Percentiles rank a stretch among this genome's conserved stretches.
Conservation (phyloP, 306 rosid species). For the Quercus glauca region DNA sequence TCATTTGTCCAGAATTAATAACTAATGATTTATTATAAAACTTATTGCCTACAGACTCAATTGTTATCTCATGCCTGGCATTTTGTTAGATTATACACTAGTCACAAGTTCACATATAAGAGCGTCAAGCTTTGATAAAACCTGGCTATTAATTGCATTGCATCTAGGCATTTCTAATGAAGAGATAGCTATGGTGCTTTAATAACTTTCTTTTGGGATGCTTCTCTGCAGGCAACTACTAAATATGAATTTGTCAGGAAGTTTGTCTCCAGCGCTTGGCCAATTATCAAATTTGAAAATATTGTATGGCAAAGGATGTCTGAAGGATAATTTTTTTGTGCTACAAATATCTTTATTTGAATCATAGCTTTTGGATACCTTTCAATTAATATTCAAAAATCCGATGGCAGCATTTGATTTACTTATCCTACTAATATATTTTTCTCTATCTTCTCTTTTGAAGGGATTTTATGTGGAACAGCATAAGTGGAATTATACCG, state of each 20-base stretch:
- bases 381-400: background rate
- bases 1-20: background rate
- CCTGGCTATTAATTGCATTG: background rate
- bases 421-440: slow-evolving; percentile 2
- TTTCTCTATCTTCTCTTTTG: background rate
- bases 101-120: background rate
- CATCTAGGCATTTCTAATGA: background rate
- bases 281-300: slow-evolving; percentile 31
- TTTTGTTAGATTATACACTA: background rate
- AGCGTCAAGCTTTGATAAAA: background rate
- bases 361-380: background rate
- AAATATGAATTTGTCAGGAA: slow-evolving; percentile 37
- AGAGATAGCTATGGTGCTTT: background rate
- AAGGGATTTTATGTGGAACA: slow-evolving; percentile 64
- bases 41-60: background rate
- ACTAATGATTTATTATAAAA: background rate
- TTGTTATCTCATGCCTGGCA: background rate
- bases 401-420: background rate
- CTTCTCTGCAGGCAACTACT: slow-evolving; percentile 44
- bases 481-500: slow-evolving; percentile 45
- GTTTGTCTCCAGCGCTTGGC: slow-evolving; percentile 46
- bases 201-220: background rate
- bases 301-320: slow-evolving; percentile 27
- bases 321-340: background rate
- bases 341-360: background rate